Conservation (phyloP, 495 filamentous ascomycete genomes). For the Chaetomium tenue region DNA sequence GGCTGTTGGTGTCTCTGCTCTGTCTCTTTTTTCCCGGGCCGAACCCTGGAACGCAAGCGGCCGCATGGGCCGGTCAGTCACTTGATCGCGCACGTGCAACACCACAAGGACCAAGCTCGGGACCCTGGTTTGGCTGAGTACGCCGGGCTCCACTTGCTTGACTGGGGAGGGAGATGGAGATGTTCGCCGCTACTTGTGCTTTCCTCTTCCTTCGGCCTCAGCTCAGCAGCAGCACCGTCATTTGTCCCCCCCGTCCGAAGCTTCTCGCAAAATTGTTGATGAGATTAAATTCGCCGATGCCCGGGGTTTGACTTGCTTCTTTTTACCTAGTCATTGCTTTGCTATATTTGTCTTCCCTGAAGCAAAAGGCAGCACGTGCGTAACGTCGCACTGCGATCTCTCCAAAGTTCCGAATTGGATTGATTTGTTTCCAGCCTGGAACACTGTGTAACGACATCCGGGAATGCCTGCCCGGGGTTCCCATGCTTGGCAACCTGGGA, state of each 20-base stretch:
- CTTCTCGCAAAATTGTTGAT: no score
- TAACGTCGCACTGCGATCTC: not conserved
- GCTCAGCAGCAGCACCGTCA: no score
- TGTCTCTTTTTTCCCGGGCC: not conserved
- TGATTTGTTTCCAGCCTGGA: not conserved
- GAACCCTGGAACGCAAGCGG: not conserved
- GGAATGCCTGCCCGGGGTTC: not conserved
- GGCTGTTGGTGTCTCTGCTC: not conserved
- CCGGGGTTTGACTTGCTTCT: no score
- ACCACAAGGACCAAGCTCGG: no score
- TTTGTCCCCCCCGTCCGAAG: no score
- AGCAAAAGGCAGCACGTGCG: not conserved
- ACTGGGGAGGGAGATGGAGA: no score
- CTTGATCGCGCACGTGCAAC: not conserved
- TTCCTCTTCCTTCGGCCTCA: not conserved
- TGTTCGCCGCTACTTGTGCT: no score
- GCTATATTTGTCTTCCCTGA: constrained; percentile 1
- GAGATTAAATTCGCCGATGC: not conserved
- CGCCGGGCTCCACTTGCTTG: no score
- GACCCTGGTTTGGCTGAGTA: not conserved
- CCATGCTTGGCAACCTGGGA: no score
- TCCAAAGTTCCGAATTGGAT: not conserved
- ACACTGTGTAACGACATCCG: not conserved
- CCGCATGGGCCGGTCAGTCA: constrained; percentile 4
- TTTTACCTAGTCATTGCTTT: no score